phyloP scores from a whole-genome alignment of 2,329 filamentous ascomycete genomes.

The Tolypocladium nubicola region DNA sequence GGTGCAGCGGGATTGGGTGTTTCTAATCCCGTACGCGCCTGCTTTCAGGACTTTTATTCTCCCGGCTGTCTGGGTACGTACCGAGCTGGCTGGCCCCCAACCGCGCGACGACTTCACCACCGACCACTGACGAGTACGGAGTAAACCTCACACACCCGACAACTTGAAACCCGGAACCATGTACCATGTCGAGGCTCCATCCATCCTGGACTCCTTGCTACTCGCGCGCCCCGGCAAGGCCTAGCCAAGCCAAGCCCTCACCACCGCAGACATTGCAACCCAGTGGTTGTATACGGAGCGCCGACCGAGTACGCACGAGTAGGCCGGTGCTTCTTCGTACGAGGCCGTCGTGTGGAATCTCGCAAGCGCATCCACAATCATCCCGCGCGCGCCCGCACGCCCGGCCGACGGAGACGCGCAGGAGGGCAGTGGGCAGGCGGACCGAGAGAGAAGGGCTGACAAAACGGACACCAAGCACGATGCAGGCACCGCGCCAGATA shows the following conservation, averaged over 20 bases:
- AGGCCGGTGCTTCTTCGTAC: too few species aligned
- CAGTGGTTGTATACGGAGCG: neutral
- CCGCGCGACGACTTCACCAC: neutral
- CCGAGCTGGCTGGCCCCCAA: neutral
- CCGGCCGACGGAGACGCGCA: neutral
- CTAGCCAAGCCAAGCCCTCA: neutral
- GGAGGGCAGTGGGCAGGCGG: neutral
- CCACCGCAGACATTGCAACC: neutral
- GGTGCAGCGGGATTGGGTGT: neutral
- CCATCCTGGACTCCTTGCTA: neutral
- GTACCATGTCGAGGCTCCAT: conserved; percentile 5
- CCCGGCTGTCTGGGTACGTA: neutral
- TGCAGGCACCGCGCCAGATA: neutral
- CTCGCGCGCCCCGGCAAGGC: neutral
- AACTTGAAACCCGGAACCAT: conserved; percentile 6
- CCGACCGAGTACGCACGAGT: neutral
- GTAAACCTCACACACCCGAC: neutral
- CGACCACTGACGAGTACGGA: neutral
- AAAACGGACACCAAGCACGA: neutral
- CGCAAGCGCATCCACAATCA: neutral
- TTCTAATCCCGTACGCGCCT: neutral
- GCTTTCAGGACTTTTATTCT: neutral
- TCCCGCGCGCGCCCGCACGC: neutral
- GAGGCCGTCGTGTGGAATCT: neutral
- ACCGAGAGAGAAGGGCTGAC: neutral